Evolutionary conservation across 2,329 filamentous ascomycete species (phyloP).

Genomic region (Talaromyces funiculosus): DNA sequence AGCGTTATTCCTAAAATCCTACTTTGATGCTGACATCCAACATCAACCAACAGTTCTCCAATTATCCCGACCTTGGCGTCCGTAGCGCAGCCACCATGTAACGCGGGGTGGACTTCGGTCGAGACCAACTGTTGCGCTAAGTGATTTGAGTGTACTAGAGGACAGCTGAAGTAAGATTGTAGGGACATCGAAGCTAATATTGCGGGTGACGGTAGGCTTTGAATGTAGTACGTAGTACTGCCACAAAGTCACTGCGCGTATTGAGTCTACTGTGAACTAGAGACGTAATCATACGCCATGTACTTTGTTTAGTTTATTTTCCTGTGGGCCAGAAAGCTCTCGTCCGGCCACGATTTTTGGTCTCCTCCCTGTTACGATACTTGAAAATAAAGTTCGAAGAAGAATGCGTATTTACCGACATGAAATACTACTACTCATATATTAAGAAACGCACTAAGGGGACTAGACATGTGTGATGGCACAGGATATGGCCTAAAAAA

Average conservation of each 20-base stretch:
- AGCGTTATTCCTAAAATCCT: background rate
- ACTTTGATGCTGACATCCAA: background rate
- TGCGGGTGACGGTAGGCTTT: background rate
- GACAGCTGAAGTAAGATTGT: background rate
- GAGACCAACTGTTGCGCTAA: background rate
- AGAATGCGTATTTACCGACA: background rate
- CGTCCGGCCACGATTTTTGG: background rate
- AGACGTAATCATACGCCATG: background rate
- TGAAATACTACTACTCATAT: background rate
- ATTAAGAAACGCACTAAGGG: background rate
- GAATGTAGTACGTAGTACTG: background rate
- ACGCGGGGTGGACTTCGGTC: background rate
- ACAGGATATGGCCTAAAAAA: background rate
- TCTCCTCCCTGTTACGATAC: background rate
- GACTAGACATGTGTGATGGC: background rate
- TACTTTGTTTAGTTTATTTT: too few relatives aligned
- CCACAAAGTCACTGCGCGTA: background rate
- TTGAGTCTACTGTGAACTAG: background rate
- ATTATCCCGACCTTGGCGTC: background rate
- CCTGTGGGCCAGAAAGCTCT: background rate
- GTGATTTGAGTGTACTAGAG: background rate
- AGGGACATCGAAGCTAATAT: background rate
- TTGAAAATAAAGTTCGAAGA: background rate
- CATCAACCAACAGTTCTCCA: background rate
- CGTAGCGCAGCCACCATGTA: conserved; percentile 6